Base-by-base conservation (phyloP, 305 asterid species). In the Fraxinus nigra region DNA sequence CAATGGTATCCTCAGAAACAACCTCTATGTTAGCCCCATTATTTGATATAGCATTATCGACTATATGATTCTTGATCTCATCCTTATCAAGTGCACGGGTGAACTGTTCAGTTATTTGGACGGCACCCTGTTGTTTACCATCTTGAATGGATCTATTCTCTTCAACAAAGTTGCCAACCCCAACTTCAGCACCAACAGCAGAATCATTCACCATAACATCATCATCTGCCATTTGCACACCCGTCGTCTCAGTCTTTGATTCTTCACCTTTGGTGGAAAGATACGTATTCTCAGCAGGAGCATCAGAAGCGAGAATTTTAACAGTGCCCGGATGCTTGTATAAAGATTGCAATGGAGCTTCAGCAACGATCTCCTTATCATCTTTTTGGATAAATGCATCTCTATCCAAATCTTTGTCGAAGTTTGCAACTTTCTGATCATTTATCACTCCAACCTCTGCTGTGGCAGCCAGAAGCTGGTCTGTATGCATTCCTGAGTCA, bases 321-420 rank as follows among this genome's bases (percentile, higher is more conserved):
- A 37, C 77, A 80, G 51, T 80, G 43, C 43, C 87, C 3, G 78
- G 89, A 32, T 79, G 78, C 54, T 72, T 85, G 38, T 76, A 48
- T 30, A 84, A 40, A 4, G 80, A 59, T 77, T 84, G 86, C 80
- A 24, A 70, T 37, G 82, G 73, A n/a, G 48, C 46, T 82, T 81
- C 85, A 18, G 83, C 69, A 82, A 61, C 74, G 48, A 73, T 78
- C 76, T 78, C 81, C 78, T 30, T 30, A 34, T 81, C 84, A 69
- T 20, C 81, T 5, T 72, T 82, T 80, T 81, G 86, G 78, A 73
- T 40, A 46, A 88, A 73, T 80, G 32, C 85, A 80, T 82, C 82
- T 54, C 70, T 88, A 32, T 76, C 90, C 77, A 79, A 74, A 85
- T 89, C 82, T 56, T 18, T 75, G 7, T 34, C 75, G 81, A 84